phyloP scores from a whole-genome alignment of 768 basidiomycete species.

The Boletus barrowsii region DNA sequence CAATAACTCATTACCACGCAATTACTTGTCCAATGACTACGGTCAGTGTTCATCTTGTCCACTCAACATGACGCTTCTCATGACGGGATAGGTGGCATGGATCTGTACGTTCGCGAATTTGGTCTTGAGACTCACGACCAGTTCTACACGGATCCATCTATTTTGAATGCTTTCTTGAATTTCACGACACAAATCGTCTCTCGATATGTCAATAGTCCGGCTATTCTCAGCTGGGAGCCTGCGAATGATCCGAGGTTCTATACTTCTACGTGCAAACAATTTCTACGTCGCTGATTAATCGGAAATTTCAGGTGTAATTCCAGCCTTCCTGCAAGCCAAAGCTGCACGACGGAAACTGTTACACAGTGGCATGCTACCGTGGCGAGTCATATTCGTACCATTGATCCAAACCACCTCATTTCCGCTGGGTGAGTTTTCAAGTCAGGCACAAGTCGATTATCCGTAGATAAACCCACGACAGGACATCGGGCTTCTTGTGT shows the following conservation, averaged over 20 bases:
- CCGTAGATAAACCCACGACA: constrained; percentile 22
- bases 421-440: constrained; percentile 50
- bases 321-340: constrained; percentile 38
- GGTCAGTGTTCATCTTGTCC: constrained; percentile 34
- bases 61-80: constrained; percentile 1
- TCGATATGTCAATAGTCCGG: constrained; percentile 52
- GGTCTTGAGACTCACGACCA: constrained; percentile 45
- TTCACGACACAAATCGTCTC: constrained; percentile 53
- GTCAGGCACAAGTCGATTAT: background rate
- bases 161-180: constrained; percentile 53
- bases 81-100: constrained; percentile 54
- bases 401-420: constrained; percentile 65
- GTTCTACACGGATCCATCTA: constrained; percentile 52
- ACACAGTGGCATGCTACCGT: constrained; percentile 55
- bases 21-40: constrained; percentile 60
- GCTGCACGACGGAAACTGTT: constrained; percentile 50
- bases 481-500: constrained; percentile 58
- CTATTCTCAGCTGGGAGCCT: constrained; percentile 58
- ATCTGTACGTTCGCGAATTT: constrained; percentile 56
- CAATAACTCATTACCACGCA: constrained; percentile 45
- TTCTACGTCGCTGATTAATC: background rate
- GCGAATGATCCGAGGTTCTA: constrained; percentile 63
- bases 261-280: background rate
- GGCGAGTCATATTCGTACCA: constrained; percentile 40
- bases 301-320: constrained; percentile 51